phyloP scores from a whole-genome alignment of 2,329 filamentous ascomycete species.

The Phaeosphaeriaceae sp. region DNA sequence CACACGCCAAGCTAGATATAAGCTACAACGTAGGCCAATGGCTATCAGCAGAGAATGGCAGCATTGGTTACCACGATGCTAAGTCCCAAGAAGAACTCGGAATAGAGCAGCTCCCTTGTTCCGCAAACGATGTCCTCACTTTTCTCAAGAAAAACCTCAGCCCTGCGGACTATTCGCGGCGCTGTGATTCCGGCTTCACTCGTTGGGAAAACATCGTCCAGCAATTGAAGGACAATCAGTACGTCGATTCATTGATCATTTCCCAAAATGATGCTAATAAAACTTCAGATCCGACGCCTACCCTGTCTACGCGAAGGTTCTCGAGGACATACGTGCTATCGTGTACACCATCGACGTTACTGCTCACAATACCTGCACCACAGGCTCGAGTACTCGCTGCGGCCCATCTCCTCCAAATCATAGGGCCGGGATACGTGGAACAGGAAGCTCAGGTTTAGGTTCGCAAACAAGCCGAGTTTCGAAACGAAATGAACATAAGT shows the following conservation, averaged over 20 bases:
- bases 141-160: background rate
- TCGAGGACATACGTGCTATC: conserved; percentile 1
- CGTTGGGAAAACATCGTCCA: conserved; percentile 5
- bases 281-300: conserved; percentile 1
- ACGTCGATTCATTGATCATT: background rate
- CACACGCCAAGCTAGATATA: too few species aligned
- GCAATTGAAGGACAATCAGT: conserved; percentile 1
- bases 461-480: background rate
- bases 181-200: conserved; percentile 2
- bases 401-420: background rate
- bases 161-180: background rate
- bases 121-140: background rate
- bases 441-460: background rate
- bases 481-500: background rate
- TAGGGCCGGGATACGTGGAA: background rate
- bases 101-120: background rate
- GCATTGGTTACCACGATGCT: too few species aligned
- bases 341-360: background rate
- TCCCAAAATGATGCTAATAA: background rate
- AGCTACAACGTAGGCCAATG: background rate
- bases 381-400: too few species aligned
- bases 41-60: background rate
- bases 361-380: background rate
- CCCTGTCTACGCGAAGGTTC: conserved; percentile 1
- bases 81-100: background rate